These are phyloP conservation scores for Mortierella sp. DNA, from an alignment of 371 early-diverging fungal genomes.

Conservation along the genomic window DNA sequence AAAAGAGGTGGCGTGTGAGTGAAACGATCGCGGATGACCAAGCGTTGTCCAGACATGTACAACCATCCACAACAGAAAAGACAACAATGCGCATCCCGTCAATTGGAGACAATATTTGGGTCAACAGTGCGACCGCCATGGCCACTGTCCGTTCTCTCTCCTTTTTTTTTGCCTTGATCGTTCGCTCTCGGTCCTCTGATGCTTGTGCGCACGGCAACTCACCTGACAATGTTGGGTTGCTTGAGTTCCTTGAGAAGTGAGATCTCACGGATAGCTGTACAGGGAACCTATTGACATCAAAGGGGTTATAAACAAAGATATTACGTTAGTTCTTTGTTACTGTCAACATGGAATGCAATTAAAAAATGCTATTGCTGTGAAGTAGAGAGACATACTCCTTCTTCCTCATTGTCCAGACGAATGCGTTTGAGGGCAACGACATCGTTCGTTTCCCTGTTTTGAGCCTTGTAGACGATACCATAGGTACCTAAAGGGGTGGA, in stretches of 20 bases:
- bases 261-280: slow-evolving; percentile 99
- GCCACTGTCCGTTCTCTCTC: neutral
- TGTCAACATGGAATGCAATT: neutral
- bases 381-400: slow-evolving; percentile 74
- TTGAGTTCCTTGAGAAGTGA: slow-evolving; percentile 94
- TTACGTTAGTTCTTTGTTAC: neutral
- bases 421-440: slow-evolving; percentile 99
- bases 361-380: neutral
- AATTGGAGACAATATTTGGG: neutral
- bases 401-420: slow-evolving; percentile 96
- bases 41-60: neutral
- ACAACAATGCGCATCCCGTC: neutral
- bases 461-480: slow-evolving; percentile 98
- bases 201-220: slow-evolving; percentile 15
- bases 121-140: neutral
- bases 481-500: slow-evolving; percentile 80
- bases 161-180: neutral
- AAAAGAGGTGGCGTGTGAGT: neutral
- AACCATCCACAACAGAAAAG: neutral
- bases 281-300: slow-evolving; percentile 80
- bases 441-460: slow-evolving; percentile 91
- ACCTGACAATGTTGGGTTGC: slow-evolving; percentile 96
- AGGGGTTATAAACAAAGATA: neutral
- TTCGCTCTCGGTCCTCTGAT: slow-evolving; percentile 4
- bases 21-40: neutral